Conservation (phyloP, 176 grass and related monocot genomes). For the Musa beccarii region DNA sequence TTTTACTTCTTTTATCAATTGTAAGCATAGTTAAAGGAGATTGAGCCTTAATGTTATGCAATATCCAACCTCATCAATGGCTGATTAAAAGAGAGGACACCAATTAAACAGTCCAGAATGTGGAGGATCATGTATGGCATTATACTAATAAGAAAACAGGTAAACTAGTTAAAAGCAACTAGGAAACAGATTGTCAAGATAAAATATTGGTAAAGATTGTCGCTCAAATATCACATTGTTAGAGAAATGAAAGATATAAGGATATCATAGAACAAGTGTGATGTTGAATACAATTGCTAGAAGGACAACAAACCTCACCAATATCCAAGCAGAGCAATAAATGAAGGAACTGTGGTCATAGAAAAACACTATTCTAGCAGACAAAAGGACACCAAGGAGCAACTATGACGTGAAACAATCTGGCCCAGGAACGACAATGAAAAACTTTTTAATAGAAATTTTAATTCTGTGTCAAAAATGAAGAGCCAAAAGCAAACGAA, state of each 20-base stretch:
- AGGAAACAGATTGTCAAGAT: not conserved
- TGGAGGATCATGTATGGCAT: not conserved
- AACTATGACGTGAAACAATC: not conserved
- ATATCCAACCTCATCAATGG: not conserved
- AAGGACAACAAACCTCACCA: not conserved
- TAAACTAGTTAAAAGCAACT: not conserved
- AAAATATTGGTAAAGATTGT: not conserved
- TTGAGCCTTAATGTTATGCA: no score
- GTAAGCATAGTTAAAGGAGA: no score
- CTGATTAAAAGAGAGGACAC: not conserved
- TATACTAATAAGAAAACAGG: not conserved
- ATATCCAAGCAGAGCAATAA: not conserved
- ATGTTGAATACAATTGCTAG: not conserved
- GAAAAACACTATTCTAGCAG: constrained; percentile 1
- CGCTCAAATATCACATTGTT: not conserved
- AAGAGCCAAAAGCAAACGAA: not conserved
- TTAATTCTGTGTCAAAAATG: not conserved
- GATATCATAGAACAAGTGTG: not conserved
- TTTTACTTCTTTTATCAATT: no score
- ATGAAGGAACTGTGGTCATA: not conserved
- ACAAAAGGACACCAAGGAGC: not conserved
- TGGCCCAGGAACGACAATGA: not conserved
- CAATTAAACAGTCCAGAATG: not conserved
- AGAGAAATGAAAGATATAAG: not conserved
- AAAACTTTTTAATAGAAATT: not conserved